Percentiles rank a stretch among this genome's conserved stretches.
Conservation (phyloP, 164 flowering plant species). For the Annona cherimola region DNA sequence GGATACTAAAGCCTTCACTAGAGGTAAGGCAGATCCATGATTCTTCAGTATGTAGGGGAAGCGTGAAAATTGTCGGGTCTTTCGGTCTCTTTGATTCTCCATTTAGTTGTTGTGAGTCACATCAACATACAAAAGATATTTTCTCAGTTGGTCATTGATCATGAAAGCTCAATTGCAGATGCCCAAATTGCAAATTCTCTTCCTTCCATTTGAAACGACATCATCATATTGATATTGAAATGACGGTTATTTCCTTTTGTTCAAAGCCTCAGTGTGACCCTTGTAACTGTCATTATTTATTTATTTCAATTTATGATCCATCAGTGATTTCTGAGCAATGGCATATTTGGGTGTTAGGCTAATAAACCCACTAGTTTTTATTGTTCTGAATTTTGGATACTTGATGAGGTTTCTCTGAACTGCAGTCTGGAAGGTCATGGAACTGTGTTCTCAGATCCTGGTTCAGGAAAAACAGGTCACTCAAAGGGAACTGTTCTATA, state of each 20-base stretch:
- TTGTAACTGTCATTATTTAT: too few species aligned
- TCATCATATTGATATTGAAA: too few species aligned
- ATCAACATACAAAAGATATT: neutral
- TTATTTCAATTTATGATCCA: neutral
- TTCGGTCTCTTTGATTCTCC: neutral
- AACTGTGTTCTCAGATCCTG: slow-evolving; percentile 64
- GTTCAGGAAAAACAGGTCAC: slow-evolving; percentile 72
- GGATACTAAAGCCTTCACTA: slow-evolving; percentile 67
- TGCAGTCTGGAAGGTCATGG: slow-evolving; percentile 95
- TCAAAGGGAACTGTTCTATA: slow-evolving; percentile 90
- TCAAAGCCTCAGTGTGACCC: too few species aligned
- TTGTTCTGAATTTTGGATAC: neutral
- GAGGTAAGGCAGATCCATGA: slow-evolving; percentile 40
- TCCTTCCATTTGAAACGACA: too few species aligned
- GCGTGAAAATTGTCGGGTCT: neutral
- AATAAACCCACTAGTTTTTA: neutral
- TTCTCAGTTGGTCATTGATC: too few species aligned
- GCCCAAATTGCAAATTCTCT: too few species aligned
- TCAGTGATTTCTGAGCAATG: neutral
- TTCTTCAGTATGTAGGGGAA: neutral
- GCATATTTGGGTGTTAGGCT: neutral
- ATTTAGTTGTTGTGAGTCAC: neutral
- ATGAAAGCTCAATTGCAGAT: too few species aligned
- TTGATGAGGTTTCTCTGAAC: slow-evolving; percentile 3
- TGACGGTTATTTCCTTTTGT: too few species aligned